Conservation (phyloP, 805 yeast species). For the Yamadazyma insecticola region DNA sequence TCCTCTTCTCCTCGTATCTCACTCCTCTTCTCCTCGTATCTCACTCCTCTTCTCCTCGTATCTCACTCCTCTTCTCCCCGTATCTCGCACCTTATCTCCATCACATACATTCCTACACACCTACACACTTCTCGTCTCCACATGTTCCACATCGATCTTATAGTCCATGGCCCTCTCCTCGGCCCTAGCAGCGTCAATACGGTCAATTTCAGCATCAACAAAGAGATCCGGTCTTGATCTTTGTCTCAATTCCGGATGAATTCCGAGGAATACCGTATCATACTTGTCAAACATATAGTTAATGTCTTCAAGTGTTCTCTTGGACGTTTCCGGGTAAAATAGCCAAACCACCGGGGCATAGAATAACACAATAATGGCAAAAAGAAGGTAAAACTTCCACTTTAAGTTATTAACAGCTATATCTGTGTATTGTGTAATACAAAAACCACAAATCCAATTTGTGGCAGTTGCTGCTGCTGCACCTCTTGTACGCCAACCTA, state of each 20-base stretch:
- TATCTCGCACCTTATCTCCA: background rate
- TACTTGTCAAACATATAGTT: constrained; percentile 11
- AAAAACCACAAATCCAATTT: constrained; percentile 26
- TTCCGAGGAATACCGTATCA: constrained; percentile 13
- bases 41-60: too few species aligned
- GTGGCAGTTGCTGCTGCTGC: constrained; percentile 37
- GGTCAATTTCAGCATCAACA: constrained; percentile 12
- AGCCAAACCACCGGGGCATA: constrained; percentile 31
- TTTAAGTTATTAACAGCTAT: constrained; percentile 10
- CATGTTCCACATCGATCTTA: constrained; percentile 5
- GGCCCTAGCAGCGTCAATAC: constrained; percentile 8
- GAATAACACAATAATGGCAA: constrained; percentile 11
- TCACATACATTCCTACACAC: background rate
- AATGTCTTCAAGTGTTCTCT: constrained; percentile 53
- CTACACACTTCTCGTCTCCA: constrained; percentile 1
- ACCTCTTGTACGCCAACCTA: constrained; percentile 36
- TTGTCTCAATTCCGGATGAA: constrained; percentile 11
- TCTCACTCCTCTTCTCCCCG: too few species aligned
- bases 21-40: too few species aligned
- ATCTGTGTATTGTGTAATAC: constrained; percentile 12
- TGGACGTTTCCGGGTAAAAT: constrained; percentile 73
- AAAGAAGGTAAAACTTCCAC: constrained; percentile 13
- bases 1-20: too few species aligned
- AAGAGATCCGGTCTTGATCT: constrained; percentile 9
- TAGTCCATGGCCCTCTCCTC: too few species aligned